Evolutionary conservation across 2,329 filamentous ascomycete species (phyloP).

Genomic region (Ophiocordyceps polyrhachis-furcata): DNA sequence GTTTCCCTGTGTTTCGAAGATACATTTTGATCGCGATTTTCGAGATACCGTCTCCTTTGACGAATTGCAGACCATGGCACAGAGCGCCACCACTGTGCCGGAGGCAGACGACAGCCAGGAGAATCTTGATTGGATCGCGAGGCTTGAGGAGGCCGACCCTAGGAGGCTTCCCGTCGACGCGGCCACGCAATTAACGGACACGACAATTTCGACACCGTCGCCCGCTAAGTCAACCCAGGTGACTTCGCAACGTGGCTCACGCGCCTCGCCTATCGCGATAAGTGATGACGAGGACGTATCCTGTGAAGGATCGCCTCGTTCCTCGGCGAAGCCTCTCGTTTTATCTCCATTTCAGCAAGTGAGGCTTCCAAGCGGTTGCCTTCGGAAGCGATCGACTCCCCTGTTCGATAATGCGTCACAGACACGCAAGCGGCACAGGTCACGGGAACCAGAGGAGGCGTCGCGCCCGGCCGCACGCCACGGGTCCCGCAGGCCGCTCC

Average conservation of each 20-base stretch:
- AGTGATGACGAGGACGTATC: background rate
- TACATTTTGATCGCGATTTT: constrained; percentile 58
- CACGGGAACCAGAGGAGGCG: too few species aligned
- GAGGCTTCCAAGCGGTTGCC: constrained; percentile 1
- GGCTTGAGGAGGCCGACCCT: constrained; percentile 36
- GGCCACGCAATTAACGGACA: constrained; percentile 24
- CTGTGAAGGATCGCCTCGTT: background rate
- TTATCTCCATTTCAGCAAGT: constrained; percentile 1
- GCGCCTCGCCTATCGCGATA: background rate
- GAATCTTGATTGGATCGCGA: constrained; percentile 39
- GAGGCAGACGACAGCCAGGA: constrained; percentile 39
- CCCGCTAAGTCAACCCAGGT: constrained; percentile 11
- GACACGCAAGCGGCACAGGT: constrained; percentile 7
- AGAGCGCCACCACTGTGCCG: constrained; percentile 30
- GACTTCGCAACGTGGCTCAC: constrained; percentile 1
- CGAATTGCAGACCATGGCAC: constrained; percentile 50
- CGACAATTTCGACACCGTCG: constrained; percentile 17
- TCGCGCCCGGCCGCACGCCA: background rate
- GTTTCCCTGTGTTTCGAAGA: constrained; percentile 58
- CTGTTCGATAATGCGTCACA: background rate
- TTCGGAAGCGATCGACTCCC: constrained; percentile 1
- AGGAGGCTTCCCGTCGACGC: constrained; percentile 22
- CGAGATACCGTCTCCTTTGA: constrained; percentile 49
- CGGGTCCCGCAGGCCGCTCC: constrained; percentile 6
- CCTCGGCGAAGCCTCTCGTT: constrained; percentile 1